These are phyloP conservation scores for Chaetomiaceae sp. DNA, from an alignment of 2,329 filamentous ascomycete genomes.

Conservation along the genomic window DNA sequence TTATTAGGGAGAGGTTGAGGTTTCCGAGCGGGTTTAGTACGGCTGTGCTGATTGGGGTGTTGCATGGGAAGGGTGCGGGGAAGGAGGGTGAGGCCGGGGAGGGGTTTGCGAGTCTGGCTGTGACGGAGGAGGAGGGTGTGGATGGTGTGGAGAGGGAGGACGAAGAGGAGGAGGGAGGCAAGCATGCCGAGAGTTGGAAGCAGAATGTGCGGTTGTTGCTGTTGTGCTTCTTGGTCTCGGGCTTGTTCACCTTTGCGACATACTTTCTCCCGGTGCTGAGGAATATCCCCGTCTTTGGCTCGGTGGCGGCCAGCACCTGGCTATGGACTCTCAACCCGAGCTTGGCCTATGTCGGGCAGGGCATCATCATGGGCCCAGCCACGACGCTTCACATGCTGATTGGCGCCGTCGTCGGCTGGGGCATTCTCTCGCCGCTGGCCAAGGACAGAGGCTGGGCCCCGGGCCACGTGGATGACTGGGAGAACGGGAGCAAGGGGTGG, in stretches of 20 bases:
- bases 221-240: constrained; percentile 54
- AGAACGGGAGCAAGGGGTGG: constrained; percentile 92
- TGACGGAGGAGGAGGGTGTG: constrained; percentile 22
- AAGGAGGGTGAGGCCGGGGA: constrained; percentile 3
- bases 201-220: constrained; percentile 51
- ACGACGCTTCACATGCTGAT: constrained; percentile 95
- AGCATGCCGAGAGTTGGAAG: constrained; percentile 34
- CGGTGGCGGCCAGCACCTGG: constrained; percentile 70
- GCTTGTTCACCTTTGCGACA: constrained; percentile 69
- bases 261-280: constrained; percentile 87
- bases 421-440: constrained; percentile 79
- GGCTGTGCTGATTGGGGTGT: constrained; percentile 82
- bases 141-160: constrained; percentile 16
- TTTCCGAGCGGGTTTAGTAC: constrained; percentile 96
- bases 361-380: constrained; percentile 95
- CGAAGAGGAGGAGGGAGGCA: constrained; percentile 27
- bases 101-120: constrained; percentile 29
- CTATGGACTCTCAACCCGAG: constrained; percentile 96
- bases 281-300: constrained; percentile 81
- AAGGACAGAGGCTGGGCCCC: constrained; percentile 86
- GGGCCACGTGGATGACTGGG: constrained; percentile 82
- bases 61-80: constrained; percentile 56
- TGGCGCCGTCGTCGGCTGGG: constrained; percentile 87
- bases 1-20: constrained; percentile 84
- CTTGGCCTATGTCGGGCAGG: constrained; percentile 94